A percentile compares a stretch with the other conserved stretches of the same genome.
Conservation (phyloP, 305 asterid species). For the Fraxinus angustifolia region DNA sequence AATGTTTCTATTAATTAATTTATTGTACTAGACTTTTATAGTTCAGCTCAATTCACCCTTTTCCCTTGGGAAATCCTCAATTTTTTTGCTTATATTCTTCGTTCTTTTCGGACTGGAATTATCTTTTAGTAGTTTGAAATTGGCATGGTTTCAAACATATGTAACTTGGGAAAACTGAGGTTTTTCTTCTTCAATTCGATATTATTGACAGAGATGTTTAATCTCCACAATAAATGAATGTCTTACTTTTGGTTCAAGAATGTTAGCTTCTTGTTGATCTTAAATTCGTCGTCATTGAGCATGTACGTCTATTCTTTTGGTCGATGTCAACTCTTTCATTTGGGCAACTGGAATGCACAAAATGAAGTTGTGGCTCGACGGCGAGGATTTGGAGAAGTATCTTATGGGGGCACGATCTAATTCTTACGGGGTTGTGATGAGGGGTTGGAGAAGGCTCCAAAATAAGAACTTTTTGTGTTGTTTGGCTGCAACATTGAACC, state of each 20-base stretch:
- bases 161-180: not conserved
- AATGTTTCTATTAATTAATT: conserved; percentile 26
- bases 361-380: not conserved
- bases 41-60: not conserved
- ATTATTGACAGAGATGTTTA: not conserved
- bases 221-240: not conserved
- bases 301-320: not conserved
- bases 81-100: not conserved
- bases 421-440: not conserved
- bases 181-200: not conserved
- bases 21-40: conserved; percentile 38
- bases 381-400: not conserved
- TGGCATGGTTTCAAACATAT: not conserved
- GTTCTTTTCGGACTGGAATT: not conserved
- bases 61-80: not conserved
- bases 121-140: not conserved
- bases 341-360: not conserved
- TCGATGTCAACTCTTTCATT: not conserved
- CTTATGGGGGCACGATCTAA: not conserved
- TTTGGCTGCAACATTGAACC: no score
- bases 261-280: not conserved
- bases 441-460: not conserved
- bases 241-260: not conserved
- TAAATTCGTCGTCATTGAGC: not conserved
- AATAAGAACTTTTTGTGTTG: no score